Evolutionary conservation across 148 eudicot species (phyloP).

Genomic region (Rheum nobile): DNA sequence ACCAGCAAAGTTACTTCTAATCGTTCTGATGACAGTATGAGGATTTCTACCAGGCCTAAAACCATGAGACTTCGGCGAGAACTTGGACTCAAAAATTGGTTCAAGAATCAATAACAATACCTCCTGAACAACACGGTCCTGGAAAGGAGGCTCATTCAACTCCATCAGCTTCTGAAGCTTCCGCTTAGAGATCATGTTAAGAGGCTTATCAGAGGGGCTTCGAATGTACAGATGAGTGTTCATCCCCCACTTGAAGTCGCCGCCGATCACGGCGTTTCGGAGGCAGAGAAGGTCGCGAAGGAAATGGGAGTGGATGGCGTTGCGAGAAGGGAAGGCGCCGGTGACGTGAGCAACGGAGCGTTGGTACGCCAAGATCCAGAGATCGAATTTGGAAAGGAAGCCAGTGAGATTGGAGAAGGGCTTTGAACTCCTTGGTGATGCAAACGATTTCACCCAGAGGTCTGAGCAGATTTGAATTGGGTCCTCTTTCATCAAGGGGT

Average conservation of each 20-base stretch:
- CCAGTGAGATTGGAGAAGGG: constrained; percentile 69
- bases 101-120: constrained; percentile 66
- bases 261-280: constrained; percentile 51
- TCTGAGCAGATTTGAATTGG: constrained; percentile 56
- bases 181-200: constrained; percentile 22
- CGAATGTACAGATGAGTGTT: constrained; percentile 26
- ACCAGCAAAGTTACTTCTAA: constrained; percentile 82
- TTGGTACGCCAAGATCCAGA: constrained; percentile 87
- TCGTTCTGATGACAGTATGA: constrained; percentile 80
- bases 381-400: constrained; percentile 60
- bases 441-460: constrained; percentile 62
- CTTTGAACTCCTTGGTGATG: constrained; percentile 20
- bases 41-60: constrained; percentile 76
- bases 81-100: constrained; percentile 75
- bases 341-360: constrained; percentile 65
- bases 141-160: constrained; percentile 36
- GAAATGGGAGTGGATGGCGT: constrained; percentile 31
- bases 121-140: constrained; percentile 82
- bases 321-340: constrained; percentile 53
- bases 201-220: constrained; percentile 41
- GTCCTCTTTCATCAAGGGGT: constrained; percentile 51
- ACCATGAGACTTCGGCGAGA: constrained; percentile 69
- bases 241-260: constrained; percentile 44
- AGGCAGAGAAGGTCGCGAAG: constrained; percentile 47
- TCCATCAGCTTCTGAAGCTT: constrained; percentile 25